Conservation (phyloP, 1,139 yeast species). For the Pichia sorboxylosa region DNA sequence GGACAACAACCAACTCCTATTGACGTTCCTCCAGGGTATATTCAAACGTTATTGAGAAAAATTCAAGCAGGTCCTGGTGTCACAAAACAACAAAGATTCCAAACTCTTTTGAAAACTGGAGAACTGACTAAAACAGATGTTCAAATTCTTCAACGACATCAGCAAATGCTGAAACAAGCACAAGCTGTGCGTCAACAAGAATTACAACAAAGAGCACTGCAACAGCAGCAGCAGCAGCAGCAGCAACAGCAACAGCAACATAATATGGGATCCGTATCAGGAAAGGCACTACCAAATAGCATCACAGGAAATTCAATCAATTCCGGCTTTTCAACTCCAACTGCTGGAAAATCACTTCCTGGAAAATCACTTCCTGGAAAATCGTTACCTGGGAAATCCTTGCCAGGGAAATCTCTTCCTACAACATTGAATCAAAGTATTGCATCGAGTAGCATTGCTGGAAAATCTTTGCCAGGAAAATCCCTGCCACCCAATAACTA, state of each 20-base stretch:
- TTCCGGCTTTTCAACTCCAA: constrained; percentile 1
- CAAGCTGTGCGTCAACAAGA: constrained; percentile 18
- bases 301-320: constrained; percentile 2
- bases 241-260: constrained; percentile 1
- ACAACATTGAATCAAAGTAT: neutral
- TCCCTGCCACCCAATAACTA: constrained; percentile 3
- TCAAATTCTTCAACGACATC: constrained; percentile 21
- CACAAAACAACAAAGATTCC: constrained; percentile 22
- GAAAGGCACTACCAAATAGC: constrained; percentile 1
- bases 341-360: constrained; percentile 5
- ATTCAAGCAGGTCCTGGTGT: constrained; percentile 24
- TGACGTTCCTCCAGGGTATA: constrained; percentile 14
- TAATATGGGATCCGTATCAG: neutral
- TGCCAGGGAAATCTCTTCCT: constrained; percentile 2
- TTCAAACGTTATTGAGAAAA: constrained; percentile 18
- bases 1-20: neutral
- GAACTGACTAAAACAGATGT: constrained; percentile 22
- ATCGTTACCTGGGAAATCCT: neutral
- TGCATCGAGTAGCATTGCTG: neutral
- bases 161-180: constrained; percentile 21
- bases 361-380: neutral
- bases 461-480: neutral
- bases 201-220: constrained; percentile 12
- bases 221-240: constrained; percentile 8
- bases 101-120: constrained; percentile 21